These are phyloP conservation scores for Entomortierella lignicola DNA, from an alignment of 192 early-diverging fungal genomes.

Conservation along the genomic window DNA sequence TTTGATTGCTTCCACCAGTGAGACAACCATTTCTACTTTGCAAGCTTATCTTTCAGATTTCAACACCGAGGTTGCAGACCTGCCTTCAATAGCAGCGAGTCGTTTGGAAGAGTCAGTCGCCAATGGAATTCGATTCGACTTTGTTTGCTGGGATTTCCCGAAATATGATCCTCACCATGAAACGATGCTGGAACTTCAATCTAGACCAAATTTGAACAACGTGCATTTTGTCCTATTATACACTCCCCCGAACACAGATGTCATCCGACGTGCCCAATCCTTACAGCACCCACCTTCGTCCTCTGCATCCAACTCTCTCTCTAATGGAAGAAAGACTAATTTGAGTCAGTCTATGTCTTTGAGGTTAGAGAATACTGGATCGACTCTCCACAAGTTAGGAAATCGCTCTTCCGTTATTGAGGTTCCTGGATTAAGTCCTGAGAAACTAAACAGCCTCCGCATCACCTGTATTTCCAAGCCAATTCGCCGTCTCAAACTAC, in stretches of 20 bases:
- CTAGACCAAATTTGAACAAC: slow-evolving; percentile 31
- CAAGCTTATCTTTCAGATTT: slow-evolving; percentile 36
- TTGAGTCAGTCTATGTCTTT: slow-evolving; percentile 38
- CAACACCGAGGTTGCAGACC: slow-evolving; percentile 44
- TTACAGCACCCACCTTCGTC: slow-evolving; percentile 33
- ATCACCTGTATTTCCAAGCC: slow-evolving; percentile 58
- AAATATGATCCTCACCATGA: slow-evolving; percentile 34
- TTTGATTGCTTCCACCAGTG: slow-evolving; percentile 47
- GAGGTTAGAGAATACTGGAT: slow-evolving; percentile 15
- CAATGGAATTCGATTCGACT: slow-evolving; percentile 48
- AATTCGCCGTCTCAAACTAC: slow-evolving; percentile 56
- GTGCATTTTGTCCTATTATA: slow-evolving; percentile 48
- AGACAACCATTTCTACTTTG: slow-evolving; percentile 33
- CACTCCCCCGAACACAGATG: slow-evolving; percentile 17
- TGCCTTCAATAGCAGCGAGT: slow-evolving; percentile 33
- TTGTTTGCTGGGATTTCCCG: slow-evolving; percentile 55
- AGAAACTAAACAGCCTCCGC: slow-evolving; percentile 33
- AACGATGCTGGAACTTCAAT: slow-evolving; percentile 40
- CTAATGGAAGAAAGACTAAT: slow-evolving; percentile 12
- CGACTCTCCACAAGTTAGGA: neutral
- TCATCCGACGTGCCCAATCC: slow-evolving; percentile 39
- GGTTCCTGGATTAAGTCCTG: slow-evolving; percentile 33
- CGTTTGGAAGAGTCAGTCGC: slow-evolving; percentile 50
- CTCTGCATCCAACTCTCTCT: slow-evolving; percentile 1
- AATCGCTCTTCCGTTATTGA: slow-evolving; percentile 1